Percentiles rank a stretch among this genome's conserved stretches.
phyloP scores from a whole-genome alignment of 139 green algal species.

The Chlorella ohadii region DNA sequence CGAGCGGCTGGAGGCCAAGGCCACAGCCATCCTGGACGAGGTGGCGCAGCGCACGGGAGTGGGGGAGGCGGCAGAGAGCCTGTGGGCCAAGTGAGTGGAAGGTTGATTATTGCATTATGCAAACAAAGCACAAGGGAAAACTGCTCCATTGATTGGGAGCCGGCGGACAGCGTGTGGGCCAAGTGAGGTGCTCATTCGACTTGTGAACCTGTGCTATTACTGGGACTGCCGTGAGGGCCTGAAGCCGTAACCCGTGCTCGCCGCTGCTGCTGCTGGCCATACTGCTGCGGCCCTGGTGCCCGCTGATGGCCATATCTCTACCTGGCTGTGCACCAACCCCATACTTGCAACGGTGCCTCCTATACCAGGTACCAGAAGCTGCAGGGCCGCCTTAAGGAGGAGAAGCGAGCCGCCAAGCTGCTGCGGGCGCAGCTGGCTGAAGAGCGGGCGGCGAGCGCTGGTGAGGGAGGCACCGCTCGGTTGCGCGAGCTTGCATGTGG shows the following conservation, averaged over 20 bases:
- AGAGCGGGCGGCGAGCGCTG: neutral
- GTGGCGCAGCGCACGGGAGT: conserved; percentile 12
- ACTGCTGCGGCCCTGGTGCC: no score
- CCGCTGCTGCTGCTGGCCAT: no score
- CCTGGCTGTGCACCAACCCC: neutral
- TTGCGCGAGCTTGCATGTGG: no score
- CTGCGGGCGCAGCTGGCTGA: conserved; percentile 41
- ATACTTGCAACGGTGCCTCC: no score
- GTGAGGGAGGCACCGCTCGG: neutral
- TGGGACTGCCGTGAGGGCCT: no score
- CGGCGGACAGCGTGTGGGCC: no score
- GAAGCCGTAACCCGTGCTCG: no score
- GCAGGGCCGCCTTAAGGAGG: conserved; percentile 45
- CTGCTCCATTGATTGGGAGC: no score
- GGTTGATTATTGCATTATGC: neutral
- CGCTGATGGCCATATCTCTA: neutral
- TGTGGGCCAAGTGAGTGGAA: conserved; percentile 29
- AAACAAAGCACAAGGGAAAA: no score
- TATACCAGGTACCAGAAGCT: conserved; percentile 55
- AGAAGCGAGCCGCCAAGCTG: conserved; percentile 47
- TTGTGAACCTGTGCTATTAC: no score
- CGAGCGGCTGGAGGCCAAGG: conserved; percentile 41
- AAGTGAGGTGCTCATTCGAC: no score
- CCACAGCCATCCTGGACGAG: conserved; percentile 33
- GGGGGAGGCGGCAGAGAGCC: neutral